phyloP scores from a whole-genome alignment of 352 stramenopile species.

The Phytophthora quininea region DNA sequence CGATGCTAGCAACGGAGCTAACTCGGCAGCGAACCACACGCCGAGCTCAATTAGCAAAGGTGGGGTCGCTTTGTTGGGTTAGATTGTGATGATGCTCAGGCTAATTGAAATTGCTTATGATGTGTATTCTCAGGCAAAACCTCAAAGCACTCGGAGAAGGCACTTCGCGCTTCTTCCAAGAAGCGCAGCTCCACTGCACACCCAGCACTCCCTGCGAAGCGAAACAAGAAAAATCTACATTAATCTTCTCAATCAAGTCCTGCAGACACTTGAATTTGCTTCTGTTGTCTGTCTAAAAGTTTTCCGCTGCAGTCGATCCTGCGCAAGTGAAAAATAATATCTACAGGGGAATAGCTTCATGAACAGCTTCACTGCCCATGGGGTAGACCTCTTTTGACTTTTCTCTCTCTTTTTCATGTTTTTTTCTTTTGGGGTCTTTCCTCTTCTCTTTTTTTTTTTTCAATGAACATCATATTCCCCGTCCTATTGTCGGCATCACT shows the following conservation, averaged over 20 bases:
- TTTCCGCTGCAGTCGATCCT: no score
- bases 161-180: conserved; percentile 45
- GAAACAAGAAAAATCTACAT: conserved; percentile 62
- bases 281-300: no score
- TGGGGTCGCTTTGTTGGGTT: conserved; percentile 10
- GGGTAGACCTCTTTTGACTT: conserved; percentile 27
- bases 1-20: conserved; percentile 5
- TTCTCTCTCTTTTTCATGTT: conserved; percentile 30
- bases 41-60: conserved; percentile 44
- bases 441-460: conserved; percentile 43
- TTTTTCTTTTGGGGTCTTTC: conserved; percentile 32
- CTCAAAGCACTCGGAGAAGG: conserved; percentile 63
- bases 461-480: conserved; percentile 7
- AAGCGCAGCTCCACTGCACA: conserved; percentile 36
- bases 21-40: conserved; percentile 19
- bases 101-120: background rate
- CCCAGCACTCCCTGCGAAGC: conserved; percentile 49
- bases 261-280: background rate
- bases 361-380: conserved; percentile 28
- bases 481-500: conserved; percentile 16
- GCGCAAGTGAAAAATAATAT: no score
- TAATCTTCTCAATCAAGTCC: conserved; percentile 10
- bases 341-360: conserved; percentile 5
- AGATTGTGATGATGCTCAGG: background rate
- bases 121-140: conserved; percentile 45